phyloP scores from a whole-genome alignment of 2,329 filamentous ascomycete genomes.

The Alternaria panax region DNA sequence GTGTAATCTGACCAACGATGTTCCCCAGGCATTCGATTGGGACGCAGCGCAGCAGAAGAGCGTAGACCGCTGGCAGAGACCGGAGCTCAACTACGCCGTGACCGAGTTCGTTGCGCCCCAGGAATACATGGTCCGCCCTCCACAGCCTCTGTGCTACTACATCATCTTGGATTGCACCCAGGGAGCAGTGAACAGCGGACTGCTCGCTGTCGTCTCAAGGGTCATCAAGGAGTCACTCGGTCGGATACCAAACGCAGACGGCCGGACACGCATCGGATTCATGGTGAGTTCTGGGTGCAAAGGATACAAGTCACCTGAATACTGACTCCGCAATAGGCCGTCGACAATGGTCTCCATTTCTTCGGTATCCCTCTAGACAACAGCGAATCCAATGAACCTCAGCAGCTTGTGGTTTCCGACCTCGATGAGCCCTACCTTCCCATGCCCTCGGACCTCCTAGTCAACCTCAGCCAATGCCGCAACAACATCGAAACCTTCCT shows the following conservation, averaged over 20 bases:
- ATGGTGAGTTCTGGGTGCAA: constrained; percentile 59
- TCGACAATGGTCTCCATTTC: constrained; percentile 94
- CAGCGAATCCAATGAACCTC: constrained; percentile 83
- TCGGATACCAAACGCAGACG: constrained; percentile 96
- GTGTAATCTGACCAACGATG: constrained; percentile 98
- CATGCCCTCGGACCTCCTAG: constrained; percentile 88
- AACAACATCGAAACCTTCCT: constrained; percentile 92
- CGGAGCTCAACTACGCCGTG: constrained; percentile 94
- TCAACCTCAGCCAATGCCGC: constrained; percentile 86
- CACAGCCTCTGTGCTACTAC: constrained; percentile 70
- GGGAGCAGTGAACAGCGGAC: constrained; percentile 79
- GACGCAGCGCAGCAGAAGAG: constrained; percentile 90
- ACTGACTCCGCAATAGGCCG: constrained; percentile 53
- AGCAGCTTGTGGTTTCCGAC: constrained; percentile 93
- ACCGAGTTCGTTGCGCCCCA: constrained; percentile 98
- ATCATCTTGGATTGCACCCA: constrained; percentile 37
- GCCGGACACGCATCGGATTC: constrained; percentile 90
- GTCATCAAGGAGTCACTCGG: constrained; percentile 95
- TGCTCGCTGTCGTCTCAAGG: constrained; percentile 88
- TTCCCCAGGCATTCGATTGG: constrained; percentile 99
- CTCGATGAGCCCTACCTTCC: constrained; percentile 96
- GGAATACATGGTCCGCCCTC: constrained; percentile 98
- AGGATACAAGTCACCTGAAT: not conserved
- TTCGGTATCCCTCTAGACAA: constrained; percentile 92
- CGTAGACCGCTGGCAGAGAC: constrained; percentile 88